These are phyloP conservation scores for Clavispora santaluciae DNA, from an alignment of 805 yeast species.

Conservation along the genomic window DNA sequence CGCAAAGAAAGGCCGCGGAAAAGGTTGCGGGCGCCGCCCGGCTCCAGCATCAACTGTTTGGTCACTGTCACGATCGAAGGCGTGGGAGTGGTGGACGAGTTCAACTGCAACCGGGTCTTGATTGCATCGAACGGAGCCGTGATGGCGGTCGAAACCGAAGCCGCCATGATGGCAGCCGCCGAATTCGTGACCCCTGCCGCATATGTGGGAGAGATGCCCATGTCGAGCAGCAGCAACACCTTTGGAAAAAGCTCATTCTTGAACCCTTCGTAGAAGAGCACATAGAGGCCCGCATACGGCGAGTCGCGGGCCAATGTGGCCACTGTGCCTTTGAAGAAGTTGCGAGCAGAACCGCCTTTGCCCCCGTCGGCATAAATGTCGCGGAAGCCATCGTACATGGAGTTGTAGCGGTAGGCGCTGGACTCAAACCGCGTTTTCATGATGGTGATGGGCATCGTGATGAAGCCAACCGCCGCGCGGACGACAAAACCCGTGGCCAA, in stretches of 20 bases:
- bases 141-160: conserved; percentile 71
- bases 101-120: conserved; percentile 84
- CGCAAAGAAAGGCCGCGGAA: conserved; percentile 84
- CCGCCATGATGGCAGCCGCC: conserved; percentile 72
- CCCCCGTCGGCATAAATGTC: conserved; percentile 42
- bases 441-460: conserved; percentile 93
- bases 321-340: conserved; percentile 82
- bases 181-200: conserved; percentile 62
- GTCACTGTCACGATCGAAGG: conserved; percentile 36
- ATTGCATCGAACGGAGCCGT: conserved; percentile 96
- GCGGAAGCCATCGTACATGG: conserved; percentile 55
- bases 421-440: conserved; percentile 88
- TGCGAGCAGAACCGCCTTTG: conserved; percentile 41
- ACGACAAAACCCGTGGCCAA: conserved; percentile 72
- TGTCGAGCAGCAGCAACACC: conserved; percentile 11
- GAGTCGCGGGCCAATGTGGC: conserved; percentile 90
- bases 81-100: conserved; percentile 33
- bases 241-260: conserved; percentile 53
- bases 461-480: conserved; percentile 74
- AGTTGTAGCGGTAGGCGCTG: conserved; percentile 61
- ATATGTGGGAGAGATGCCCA: conserved; percentile 9
- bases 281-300: conserved; percentile 93
- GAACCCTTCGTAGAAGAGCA: conserved; percentile 74
- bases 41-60: conserved; percentile 37
- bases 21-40: conserved; percentile 51